Evolutionary conservation across 768 basidiomycete species (phyloP), one percentile per base, ranked within the genome.

Genomic region (Sistotremastrum suecicum): DNA sequence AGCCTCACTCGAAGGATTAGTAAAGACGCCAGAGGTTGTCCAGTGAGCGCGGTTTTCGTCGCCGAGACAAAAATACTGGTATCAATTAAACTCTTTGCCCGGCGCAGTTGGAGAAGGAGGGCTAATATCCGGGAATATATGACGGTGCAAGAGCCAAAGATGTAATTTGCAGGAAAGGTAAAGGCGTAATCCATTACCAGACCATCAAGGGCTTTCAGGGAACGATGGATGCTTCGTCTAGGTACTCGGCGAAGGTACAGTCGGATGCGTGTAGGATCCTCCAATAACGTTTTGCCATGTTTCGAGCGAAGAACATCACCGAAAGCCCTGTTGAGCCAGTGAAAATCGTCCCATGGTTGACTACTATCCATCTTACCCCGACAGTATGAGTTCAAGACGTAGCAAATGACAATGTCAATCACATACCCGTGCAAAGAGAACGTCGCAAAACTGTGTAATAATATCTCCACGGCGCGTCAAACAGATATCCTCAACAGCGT

Each of bases 321-420:
- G 57, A 90, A 86, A 7, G 80, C 76, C 31, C 75, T 79, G 54
- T 89, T 89, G 45, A 89, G 58, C 60, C 83, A 84, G 62, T 90
- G 87, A 57, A 85, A 86, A 56, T 89, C 87, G 40, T 62, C 69
- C 86, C 86, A 90, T 3, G 54, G 43, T 54, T 80, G 76, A 41
- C 71, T 66, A n/a, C 65, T 65, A 51, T 89, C 83, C 75, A 88
- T 86, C 84, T 88, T 20, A 20, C 20, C 20, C 20, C 20, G 20
- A 20, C 20, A 20, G 45, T 4, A 42, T 3, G 39, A 39, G 11
- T 42, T 11, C 11, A 12, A 39, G 29, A 41, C 35, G 8, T 12
- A 39, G 11, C 34, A 34, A 3, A 8, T 34, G 20, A 36, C 6
- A 45, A 34, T 38, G n/a, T 30, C 9, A 10, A 33, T 7, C 7